These are phyloP conservation scores for Auriscalpium orientale DNA, from an alignment of 768 basidiomycete genomes.

Conservation along the genomic window DNA sequence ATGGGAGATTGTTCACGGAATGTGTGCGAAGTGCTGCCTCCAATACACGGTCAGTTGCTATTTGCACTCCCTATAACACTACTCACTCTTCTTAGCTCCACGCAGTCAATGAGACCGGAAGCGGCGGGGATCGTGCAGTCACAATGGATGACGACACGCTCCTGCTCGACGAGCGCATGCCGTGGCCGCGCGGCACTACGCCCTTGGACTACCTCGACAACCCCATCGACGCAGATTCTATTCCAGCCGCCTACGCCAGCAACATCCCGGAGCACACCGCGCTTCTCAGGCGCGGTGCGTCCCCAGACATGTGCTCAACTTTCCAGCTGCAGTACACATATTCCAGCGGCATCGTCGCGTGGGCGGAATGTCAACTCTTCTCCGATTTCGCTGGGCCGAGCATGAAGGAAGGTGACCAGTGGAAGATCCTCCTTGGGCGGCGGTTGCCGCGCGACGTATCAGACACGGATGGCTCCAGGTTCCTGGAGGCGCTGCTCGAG, in stretches of 20 bases:
- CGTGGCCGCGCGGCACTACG: conserved; percentile 23
- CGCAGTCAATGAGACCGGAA: too few species aligned
- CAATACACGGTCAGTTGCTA: background rate
- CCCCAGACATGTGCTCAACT: conserved; percentile 1
- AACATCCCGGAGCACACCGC: conserved; percentile 18
- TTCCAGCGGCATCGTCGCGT: conserved; percentile 18
- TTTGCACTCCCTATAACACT: background rate
- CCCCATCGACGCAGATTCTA: conserved; percentile 5
- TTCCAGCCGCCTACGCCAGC: background rate
- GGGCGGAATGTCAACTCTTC: conserved; percentile 25
- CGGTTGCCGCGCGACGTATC: conserved; percentile 26
- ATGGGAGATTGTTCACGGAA: conserved; percentile 25
- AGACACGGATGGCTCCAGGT: conserved; percentile 28
- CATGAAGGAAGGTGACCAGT: conserved; percentile 27
- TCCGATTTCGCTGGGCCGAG: conserved; percentile 26
- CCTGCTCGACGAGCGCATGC: conserved; percentile 20
- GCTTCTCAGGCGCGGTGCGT: conserved; percentile 27
- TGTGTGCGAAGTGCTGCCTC: conserved; percentile 20
- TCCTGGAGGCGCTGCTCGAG: conserved; percentile 17
- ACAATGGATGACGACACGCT: conserved; percentile 14
- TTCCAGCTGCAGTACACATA: background rate
- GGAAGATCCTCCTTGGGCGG: conserved; percentile 35
- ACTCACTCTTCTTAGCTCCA: too few species aligned
- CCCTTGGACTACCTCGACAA: conserved; percentile 17
- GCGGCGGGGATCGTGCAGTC: background rate